Evolutionary conservation across 2,329 filamentous ascomycete genomes (phyloP), one percentile per base, ranked within the genome.

Genomic region (Aaosphaeria pasadenensis): DNA sequence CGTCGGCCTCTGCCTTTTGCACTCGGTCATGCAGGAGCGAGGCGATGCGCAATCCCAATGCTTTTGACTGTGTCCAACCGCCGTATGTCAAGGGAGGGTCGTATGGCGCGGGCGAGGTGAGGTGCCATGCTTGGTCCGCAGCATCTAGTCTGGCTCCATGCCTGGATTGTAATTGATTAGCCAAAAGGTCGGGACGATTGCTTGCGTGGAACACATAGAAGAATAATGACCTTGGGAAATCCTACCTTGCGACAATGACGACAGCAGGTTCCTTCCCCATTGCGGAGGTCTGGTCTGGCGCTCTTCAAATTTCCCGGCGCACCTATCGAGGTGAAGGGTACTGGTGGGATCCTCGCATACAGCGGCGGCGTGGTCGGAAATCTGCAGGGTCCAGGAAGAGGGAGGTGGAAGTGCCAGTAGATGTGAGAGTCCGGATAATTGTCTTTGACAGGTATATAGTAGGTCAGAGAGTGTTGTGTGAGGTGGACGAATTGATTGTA

Each of bases 121-220:
- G 80, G 70, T 96, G 90, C 94, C 94, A 99, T 70, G 89, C 84
- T 68, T 91, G 91, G 77, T 99, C 91, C 53, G 91, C 91, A 47
- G 90, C 90, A 70, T 99, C 94, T 49, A 99, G 86, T 58, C 94
- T 87, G 60, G 91, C 89, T 64, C 94, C 94, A 71, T 99, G 94
- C 72, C 94, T 86, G 50, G 41, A 41, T 54, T 30, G 17, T 24
- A 3, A 24, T 24, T 24, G 17, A 24, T 24, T 51, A 24, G 17
- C 17, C 48, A 50, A 30, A 43, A 42, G 2, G 30, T 44, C 42
- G 36, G 42, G 17, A 24, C 3, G 17, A 24, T 24, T 24, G 17
- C 17, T 24, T 36, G 33, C 7, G 33, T 36, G 33, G 7, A 36
- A n/a, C 33, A 36, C 33, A 36, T 9, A 36, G 33, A 9, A 36